Evolutionary conservation across 1,139 yeast genomes (phyloP), one percentile per base, ranked within the genome.

Genomic region (Sugiyamaella xylanicola): DNA sequence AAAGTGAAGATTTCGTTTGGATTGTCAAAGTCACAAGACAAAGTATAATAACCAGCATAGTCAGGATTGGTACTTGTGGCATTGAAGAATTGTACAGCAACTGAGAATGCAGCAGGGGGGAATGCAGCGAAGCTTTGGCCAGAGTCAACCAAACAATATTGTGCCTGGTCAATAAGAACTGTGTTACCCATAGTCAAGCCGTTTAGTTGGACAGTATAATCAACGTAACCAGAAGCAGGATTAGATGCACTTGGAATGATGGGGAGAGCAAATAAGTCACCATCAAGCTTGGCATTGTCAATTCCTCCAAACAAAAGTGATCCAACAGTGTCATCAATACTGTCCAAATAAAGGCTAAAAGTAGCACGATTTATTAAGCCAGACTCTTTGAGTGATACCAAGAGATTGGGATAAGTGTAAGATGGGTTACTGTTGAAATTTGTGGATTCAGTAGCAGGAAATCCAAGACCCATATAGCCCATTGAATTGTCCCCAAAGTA

Each of bases 301-400:
- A 81, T 70, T 29, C 82, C 87, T 3, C 87, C 87, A 65, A 83
- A 83, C 45, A 83, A 72, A 42, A 83, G 68, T 13, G 74, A 65
- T 2, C 87, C 87, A 1, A 67, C 55, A n/a, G 66, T 62, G 4
- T 81, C 69, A n/a, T 74, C 72, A 4, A 69, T 59, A 17, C 75
- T 72, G 56, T 77, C 75, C 59, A 84, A 75, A 69, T 78, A 83
- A 49, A 85, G 71, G 3, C 87, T 82, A 67, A 80, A 84, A 11
- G 82, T 77, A 39, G 71, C 72, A 49, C 77, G 74, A 47, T 74
- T 65, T 59, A 83, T 84, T 39, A 74, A 59, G 0, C 86, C 86
- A 51, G 77, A 64, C 48, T 71, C 65, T 63, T 73, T 76, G 72
- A 83, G 69, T 53, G 74, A 72, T 21, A 73, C 59, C 13, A 86